Percentiles rank a stretch among this genome's conserved stretches.
Conservation (phyloP, 192 early-diverging fungal species). For the Backusella luteola region DNA sequence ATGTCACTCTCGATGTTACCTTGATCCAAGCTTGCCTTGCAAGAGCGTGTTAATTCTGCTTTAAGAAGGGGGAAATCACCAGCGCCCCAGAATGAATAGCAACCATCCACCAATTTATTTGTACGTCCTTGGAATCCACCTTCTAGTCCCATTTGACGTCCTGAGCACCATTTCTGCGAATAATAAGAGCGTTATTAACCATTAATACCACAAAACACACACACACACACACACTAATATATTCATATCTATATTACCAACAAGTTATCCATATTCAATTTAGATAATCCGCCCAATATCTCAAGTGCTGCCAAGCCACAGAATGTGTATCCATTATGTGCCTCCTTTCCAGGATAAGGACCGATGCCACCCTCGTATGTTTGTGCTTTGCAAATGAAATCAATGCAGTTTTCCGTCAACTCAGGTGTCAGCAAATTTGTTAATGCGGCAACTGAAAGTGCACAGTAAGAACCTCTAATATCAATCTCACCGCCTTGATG, state of each 20-base stretch:
- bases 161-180: conserved; percentile 65
- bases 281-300: conserved; percentile 63
- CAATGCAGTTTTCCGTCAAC: conserved; percentile 57
- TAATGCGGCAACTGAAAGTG: conserved; percentile 70
- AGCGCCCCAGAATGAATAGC: conserved; percentile 97
- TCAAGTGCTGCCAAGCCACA: conserved; percentile 89
- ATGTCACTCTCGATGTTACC: background rate
- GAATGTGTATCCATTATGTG: conserved; percentile 95
- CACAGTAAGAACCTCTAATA: conserved; percentile 89
- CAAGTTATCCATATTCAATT: conserved; percentile 62
- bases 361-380: conserved; percentile 95
- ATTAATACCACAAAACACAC: background rate
- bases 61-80: conserved; percentile 74
- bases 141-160: conserved; percentile 85
- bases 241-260: conserved; percentile 37
- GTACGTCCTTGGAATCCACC: conserved; percentile 95
- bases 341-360: conserved; percentile 78
- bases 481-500: conserved; percentile 93
- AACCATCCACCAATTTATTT: conserved; percentile 98
- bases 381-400: conserved; percentile 80
- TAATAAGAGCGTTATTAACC: background rate
- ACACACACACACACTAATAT: background rate
- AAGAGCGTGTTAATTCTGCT: conserved; percentile 32
- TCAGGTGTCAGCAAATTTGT: conserved; percentile 85
- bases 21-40: conserved; percentile 13